phyloP scores from a whole-genome alignment of 2,329 filamentous ascomycete species.

The Aspergillus uvarum region DNA sequence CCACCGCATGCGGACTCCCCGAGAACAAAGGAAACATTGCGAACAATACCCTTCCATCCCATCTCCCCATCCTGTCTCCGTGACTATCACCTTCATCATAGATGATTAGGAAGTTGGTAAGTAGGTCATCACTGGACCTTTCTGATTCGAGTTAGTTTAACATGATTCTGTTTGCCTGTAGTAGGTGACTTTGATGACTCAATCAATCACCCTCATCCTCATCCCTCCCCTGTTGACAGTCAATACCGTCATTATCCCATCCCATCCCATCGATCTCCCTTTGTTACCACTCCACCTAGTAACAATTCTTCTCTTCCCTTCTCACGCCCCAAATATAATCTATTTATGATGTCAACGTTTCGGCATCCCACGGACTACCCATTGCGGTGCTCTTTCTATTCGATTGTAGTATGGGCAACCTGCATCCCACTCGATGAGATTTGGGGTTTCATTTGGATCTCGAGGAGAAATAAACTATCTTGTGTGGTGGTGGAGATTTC shows the following conservation, averaged over 20 bases:
- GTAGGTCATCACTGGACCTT: not conserved
- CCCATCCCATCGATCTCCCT: not conserved
- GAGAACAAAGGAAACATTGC: not conserved
- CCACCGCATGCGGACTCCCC: not conserved
- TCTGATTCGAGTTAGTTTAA: not conserved
- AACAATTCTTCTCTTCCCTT: not conserved
- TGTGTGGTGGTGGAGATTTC: not conserved
- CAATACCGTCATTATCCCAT: not conserved
- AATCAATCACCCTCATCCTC: not conserved
- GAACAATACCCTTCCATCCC: not conserved
- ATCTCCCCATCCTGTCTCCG: not conserved
- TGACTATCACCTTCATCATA: not conserved
- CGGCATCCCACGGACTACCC: not conserved
- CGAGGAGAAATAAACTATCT: not conserved
- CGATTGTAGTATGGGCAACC: not conserved
- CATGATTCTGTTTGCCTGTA: too few species aligned
- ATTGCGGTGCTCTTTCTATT: not conserved
- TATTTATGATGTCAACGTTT: not conserved
- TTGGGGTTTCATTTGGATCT: conserved; percentile 1
- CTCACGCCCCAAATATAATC: not conserved
- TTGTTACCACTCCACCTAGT: not conserved
- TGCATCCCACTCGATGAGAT: not conserved
- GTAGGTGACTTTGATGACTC: not conserved
- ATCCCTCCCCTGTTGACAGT: not conserved
- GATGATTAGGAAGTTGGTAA: not conserved